phyloP scores from a whole-genome alignment of 345 rosid species.

The Reutealis trisperma region DNA sequence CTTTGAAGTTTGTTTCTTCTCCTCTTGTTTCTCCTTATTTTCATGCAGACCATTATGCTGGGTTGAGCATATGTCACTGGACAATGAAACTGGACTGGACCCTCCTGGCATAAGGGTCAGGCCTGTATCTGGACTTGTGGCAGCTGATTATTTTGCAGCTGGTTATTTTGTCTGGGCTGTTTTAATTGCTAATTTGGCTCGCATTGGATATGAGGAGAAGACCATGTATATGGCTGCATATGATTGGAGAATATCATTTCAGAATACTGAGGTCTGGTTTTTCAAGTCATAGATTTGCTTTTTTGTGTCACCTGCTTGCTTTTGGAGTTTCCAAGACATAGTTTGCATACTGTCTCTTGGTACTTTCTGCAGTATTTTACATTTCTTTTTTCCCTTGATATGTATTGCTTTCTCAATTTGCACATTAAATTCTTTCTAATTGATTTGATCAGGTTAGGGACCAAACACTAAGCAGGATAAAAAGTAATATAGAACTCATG shows the following conservation, averaged over 20 bases:
- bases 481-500: slow-evolving; percentile 72
- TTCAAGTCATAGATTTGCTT: slow-evolving; percentile 8
- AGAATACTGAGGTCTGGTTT: slow-evolving; percentile 59
- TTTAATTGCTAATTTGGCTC: slow-evolving; percentile 71
- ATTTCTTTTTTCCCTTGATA: neutral
- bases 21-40: slow-evolving; percentile 3
- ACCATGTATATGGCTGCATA: slow-evolving; percentile 79
- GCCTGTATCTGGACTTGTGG: slow-evolving; percentile 74
- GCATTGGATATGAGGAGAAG: slow-evolving; percentile 73
- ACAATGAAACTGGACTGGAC: slow-evolving; percentile 70
- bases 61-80: slow-evolving; percentile 73
- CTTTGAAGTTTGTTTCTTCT: neutral
- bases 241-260: slow-evolving; percentile 79
- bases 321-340: neutral
- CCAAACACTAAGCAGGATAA: slow-evolving; percentile 60
- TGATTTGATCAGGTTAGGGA: slow-evolving; percentile 57
- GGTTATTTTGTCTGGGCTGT: slow-evolving; percentile 87
- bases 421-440: slow-evolving; percentile 12
- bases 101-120: slow-evolving; percentile 64
- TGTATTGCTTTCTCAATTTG: slow-evolving; percentile 2
- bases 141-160: slow-evolving; percentile 79
- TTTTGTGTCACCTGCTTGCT: neutral
- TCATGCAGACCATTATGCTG: slow-evolving; percentile 70
- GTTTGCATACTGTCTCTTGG: neutral
- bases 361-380: neutral